Base-by-base conservation (phyloP, 768 basidiomycete species). In the Rhodotorula toruloides region DNA sequence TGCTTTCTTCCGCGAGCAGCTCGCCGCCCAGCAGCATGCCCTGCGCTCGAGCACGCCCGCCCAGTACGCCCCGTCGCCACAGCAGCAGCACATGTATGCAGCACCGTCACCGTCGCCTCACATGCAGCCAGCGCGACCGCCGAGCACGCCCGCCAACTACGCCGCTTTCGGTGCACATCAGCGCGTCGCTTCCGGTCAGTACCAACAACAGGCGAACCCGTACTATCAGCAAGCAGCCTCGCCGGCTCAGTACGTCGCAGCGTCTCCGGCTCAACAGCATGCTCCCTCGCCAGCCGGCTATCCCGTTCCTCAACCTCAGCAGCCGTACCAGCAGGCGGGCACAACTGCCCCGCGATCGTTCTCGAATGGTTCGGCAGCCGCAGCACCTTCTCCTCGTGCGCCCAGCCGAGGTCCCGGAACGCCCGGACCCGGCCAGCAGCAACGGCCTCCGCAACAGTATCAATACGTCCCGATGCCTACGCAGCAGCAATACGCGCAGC, bases 1-100 rank as follows among this genome's bases (percentile, higher is more conserved):
- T n/a, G 29, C 68, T 12, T 53, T 54, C 32, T 66, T 70, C 27
- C 46, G 64, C 32, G 68, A 70, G 49, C 68, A 70, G 64, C 61
- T 31, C 27, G 59, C 52, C 50, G 63, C 63, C 2, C 68, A 68
- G 42, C 58, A 65, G 50, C 52, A 61, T 25, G 54, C 54, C 3
- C 57, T 61, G 44, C 56, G 61, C 32, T 16, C 68, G 4, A 54
- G 16, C 11, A 55, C 65, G 4, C 58, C 65, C 21, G 59, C 54
- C 14, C 58, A 66, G 2, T 29, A 52, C n/a, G n/a, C 37, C 17
- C 2, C 34, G 40, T 17, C 16, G 32, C 42, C 46, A 31, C 46
- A 54, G 42, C 46, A 46, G 46, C 47, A 39, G 43, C 22, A 44
- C n/a, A n/a, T n/a, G n/a, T n/a, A n/a, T n/a, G 31, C 49, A 50